These are phyloP conservation scores for Melanomma pulvis-pyrius DNA, from an alignment of 495 filamentous ascomycete species.

Conservation along the genomic window DNA sequence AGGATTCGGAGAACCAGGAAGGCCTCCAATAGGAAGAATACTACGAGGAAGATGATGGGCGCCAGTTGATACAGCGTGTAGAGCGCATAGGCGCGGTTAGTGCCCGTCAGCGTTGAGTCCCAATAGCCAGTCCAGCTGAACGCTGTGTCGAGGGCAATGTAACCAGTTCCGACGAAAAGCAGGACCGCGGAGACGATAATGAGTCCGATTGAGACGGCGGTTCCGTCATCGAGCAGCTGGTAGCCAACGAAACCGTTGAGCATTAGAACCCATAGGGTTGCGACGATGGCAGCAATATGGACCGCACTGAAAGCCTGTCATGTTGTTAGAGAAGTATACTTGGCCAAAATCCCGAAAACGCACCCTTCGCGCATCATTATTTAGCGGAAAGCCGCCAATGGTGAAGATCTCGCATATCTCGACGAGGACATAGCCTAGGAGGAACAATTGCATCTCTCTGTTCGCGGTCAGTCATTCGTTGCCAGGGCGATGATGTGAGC, in stretches of 20 bases:
- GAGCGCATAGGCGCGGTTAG: slow-evolving; percentile 74
- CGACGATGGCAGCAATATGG: slow-evolving; percentile 85
- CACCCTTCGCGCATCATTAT: slow-evolving; percentile 67
- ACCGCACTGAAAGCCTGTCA: slow-evolving; percentile 85
- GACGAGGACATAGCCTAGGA: slow-evolving; percentile 83
- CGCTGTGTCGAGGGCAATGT: slow-evolving; percentile 92
- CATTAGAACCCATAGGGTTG: slow-evolving; percentile 87
- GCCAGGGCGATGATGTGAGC: neutral
- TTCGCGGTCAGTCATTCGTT: slow-evolving; percentile 5
- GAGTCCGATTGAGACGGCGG: slow-evolving; percentile 76
- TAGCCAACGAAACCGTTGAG: slow-evolving; percentile 91
- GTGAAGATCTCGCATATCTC: slow-evolving; percentile 96
- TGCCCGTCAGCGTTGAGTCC: slow-evolving; percentile 53
- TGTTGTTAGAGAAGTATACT: slow-evolving; percentile 24
- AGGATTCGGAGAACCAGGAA: slow-evolving; percentile 81
- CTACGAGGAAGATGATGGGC: slow-evolving; percentile 82
- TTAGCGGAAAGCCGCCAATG: slow-evolving; percentile 82
- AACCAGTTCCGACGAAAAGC: slow-evolving; percentile 89
- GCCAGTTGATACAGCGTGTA: slow-evolving; percentile 93
- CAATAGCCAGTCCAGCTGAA: slow-evolving; percentile 84
- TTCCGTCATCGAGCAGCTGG: slow-evolving; percentile 93
- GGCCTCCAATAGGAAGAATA: slow-evolving; percentile 80
- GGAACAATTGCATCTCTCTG: slow-evolving; percentile 96
- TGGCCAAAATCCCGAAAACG: slow-evolving; percentile 36
- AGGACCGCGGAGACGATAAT: slow-evolving; percentile 67